Evolutionary conservation across 495 filamentous ascomycete species (phyloP).

Genomic region (Podospora appendiculata): DNA sequence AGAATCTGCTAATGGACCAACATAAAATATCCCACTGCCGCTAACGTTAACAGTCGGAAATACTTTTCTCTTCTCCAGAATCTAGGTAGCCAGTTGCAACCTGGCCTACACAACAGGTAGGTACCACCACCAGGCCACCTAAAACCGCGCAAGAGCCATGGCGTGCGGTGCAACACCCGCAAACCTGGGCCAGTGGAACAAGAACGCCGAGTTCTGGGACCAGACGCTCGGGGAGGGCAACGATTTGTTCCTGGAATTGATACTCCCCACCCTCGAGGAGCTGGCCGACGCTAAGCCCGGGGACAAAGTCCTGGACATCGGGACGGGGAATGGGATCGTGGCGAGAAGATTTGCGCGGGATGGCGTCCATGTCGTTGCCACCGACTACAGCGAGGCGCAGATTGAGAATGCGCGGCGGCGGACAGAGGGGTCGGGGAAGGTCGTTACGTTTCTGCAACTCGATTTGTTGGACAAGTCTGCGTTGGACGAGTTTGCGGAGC

Average conservation of each 20-base stretch:
- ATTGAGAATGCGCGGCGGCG: not conserved
- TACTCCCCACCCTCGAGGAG: not conserved
- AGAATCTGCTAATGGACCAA: no score
- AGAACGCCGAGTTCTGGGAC: not conserved
- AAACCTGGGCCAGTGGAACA: not conserved
- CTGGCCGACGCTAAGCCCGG: not conserved
- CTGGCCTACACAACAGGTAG: no score
- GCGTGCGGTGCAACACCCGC: not conserved
- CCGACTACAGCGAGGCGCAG: not conserved
- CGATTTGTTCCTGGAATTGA: not conserved
- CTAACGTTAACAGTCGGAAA: no score
- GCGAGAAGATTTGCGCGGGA: not conserved
- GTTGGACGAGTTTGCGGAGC: not conserved
- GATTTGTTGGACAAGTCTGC: not conserved
- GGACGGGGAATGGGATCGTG: not conserved
- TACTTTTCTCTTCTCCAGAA: no score
- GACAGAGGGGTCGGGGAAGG: not conserved
- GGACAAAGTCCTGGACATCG: not conserved
- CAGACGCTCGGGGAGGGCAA: not conserved
- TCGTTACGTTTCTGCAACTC: not conserved
- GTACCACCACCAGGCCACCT: no score
- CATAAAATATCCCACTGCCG: no score
- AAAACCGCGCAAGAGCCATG: no score
- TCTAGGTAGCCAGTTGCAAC: no score
- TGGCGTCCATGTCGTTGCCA: not conserved